These are phyloP conservation scores for Buxus sempervirens DNA, from an alignment of 164 flowering plant species.

Conservation along the genomic window DNA sequence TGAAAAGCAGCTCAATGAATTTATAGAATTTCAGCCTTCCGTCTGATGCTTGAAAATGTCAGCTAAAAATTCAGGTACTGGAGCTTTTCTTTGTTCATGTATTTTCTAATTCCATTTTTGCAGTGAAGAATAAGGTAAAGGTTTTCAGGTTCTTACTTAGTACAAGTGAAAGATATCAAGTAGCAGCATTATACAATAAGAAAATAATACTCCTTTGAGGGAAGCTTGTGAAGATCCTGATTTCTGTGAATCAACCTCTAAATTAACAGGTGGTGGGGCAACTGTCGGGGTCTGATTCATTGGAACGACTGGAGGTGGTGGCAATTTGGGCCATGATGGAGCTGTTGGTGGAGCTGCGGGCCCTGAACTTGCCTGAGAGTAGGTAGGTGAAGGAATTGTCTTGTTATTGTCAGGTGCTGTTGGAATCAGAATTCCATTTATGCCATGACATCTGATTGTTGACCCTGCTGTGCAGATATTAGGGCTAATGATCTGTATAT, in stretches of 20 bases:
- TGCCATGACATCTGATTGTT: conserved; percentile 79
- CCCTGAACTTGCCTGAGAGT: conserved; percentile 8
- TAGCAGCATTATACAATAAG: conserved; percentile 11
- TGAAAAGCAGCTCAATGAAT: background rate
- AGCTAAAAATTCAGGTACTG: background rate
- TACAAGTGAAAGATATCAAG: conserved; percentile 9
- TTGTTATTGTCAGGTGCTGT: conserved; percentile 10
- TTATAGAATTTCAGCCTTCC: background rate
- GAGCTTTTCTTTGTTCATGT: background rate
- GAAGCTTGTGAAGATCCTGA: conserved; percentile 11
- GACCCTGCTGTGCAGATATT: conserved; percentile 60
- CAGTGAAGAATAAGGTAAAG: background rate
- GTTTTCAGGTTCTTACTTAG: background rate
- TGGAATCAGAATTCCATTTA: conserved; percentile 48
- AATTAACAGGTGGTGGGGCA: conserved; percentile 15
- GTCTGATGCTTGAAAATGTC: background rate
- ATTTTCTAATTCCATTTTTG: background rate
- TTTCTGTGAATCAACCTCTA: conserved; percentile 1
- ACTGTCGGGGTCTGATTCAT: conserved; percentile 1
- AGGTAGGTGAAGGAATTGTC: conserved; percentile 10
- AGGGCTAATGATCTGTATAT: conserved; percentile 56
- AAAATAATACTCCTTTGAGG: conserved; percentile 9
- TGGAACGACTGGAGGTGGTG: conserved; percentile 12
- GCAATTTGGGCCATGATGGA: conserved; percentile 4
- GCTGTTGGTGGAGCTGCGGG: conserved; percentile 14